Percentiles rank a stretch among this genome's conserved stretches.
Conservation (phyloP, 2,329 filamentous ascomycete species). For the Epicoccum sorghinum region DNA sequence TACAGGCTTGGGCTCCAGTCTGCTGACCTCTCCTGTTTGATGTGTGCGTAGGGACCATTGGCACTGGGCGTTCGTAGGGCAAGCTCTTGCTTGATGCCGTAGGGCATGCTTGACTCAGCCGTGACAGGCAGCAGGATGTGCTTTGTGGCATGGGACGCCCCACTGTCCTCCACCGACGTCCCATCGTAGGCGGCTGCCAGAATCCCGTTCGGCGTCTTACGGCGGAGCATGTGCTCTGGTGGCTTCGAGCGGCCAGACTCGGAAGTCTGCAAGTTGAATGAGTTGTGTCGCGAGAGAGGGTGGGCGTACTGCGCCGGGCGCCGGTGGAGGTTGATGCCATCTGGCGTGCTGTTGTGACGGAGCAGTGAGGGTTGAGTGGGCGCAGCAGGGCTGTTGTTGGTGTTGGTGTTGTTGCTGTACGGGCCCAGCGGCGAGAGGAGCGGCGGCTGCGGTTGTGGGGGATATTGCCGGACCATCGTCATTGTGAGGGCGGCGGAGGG, state of each 20-base stretch:
- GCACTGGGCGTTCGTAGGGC: conserved; percentile 42
- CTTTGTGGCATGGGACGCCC: conserved; percentile 78
- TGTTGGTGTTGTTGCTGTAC: conserved; percentile 24
- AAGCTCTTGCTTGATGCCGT: conserved; percentile 44
- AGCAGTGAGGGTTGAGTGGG: conserved; percentile 34
- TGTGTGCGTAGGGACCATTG: conserved; percentile 21
- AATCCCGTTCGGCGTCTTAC: conserved; percentile 95
- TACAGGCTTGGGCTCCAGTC: conserved; percentile 47
- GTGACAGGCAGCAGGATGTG: conserved; percentile 77
- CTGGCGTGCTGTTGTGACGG: conserved; percentile 34
- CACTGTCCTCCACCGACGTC: conserved; percentile 72
- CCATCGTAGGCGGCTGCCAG: conserved; percentile 91
- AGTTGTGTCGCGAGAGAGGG: conserved; percentile 47
- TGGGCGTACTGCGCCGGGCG: conserved; percentile 46
- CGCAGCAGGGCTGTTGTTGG: conserved; percentile 23
- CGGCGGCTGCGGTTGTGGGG: conserved; percentile 41
- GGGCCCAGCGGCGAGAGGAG: conserved; percentile 32
- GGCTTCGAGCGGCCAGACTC: conserved; percentile 40
- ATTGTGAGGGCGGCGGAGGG: conserved; percentile 30
- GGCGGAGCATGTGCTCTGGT: conserved; percentile 77
- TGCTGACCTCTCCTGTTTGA: conserved; percentile 28
- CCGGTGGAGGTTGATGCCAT: conserved; percentile 29
- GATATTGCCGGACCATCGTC: conserved; percentile 48
- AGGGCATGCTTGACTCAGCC: conserved; percentile 47
- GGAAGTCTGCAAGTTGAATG: conserved; percentile 39